Conservation (phyloP, 495 filamentous ascomycete species). For the Xylaria curta region DNA sequence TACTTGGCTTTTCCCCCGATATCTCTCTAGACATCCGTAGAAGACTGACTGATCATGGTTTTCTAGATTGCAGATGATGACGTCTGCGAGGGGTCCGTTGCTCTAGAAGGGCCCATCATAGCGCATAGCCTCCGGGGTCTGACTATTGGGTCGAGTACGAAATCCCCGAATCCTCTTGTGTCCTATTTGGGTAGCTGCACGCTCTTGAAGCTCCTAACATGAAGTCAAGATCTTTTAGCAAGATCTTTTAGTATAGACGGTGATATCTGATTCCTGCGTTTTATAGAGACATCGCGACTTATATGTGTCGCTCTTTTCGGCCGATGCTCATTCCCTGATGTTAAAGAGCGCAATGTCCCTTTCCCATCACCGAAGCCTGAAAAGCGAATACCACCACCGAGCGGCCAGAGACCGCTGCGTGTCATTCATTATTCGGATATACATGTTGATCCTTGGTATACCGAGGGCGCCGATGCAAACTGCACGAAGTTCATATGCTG, state of each 20-base stretch:
- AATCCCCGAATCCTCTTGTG: too few species aligned
- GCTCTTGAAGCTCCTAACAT: neutral
- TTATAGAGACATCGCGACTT: slow-evolving; percentile 49
- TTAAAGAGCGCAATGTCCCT: slow-evolving; percentile 48
- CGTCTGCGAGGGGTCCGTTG: slow-evolving; percentile 56
- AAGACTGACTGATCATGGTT: neutral
- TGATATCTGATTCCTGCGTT: neutral
- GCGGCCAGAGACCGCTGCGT: slow-evolving; percentile 53
- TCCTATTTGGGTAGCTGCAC: neutral
- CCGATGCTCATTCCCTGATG: slow-evolving; percentile 55
- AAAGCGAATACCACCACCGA: slow-evolving; percentile 48
- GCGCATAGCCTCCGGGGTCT: slow-evolving; percentile 55
- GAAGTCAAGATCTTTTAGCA: too few species aligned
- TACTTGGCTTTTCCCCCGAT: neutral
- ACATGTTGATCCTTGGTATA: slow-evolving; percentile 61
- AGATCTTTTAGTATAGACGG: neutral
- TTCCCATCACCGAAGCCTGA: slow-evolving; percentile 54
- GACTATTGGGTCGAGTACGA: slow-evolving; percentile 45
- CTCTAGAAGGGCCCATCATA: slow-evolving; percentile 56
- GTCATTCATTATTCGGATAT: slow-evolving; percentile 65
- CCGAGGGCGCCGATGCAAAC: slow-evolving; percentile 54
- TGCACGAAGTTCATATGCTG: slow-evolving; percentile 65
- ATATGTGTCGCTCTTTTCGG: slow-evolving; percentile 57
- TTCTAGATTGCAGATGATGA: slow-evolving; percentile 51
- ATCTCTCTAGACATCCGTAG: neutral